These are phyloP conservation scores for Calonectria pseudoturangicola DNA, from an alignment of 2,329 filamentous ascomycete genomes.

Conservation along the genomic window DNA sequence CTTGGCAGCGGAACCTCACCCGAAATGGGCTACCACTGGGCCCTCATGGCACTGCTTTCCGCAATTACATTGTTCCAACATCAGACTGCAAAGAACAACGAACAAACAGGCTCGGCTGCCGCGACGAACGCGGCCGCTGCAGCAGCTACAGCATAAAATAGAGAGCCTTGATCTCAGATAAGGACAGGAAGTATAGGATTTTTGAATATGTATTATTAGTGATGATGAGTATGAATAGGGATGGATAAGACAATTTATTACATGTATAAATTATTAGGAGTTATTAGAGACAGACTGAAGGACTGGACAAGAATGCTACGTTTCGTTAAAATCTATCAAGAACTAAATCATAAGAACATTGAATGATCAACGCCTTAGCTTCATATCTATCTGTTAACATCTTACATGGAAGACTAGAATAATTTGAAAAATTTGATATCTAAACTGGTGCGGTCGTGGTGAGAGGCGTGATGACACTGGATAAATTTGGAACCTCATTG, in stretches of 20 bases:
- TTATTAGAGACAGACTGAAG: too few species aligned
- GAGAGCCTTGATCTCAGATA: not conserved
- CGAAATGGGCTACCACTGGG: slow-evolving; percentile 34
- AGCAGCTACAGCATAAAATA: not conserved
- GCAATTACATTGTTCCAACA: slow-evolving; percentile 20
- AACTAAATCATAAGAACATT: too few species aligned
- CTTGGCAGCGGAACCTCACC: slow-evolving; percentile 11
- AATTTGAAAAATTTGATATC: too few species aligned
- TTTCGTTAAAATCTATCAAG: too few species aligned
- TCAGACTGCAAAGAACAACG: slow-evolving; percentile 14
- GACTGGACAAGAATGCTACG: too few species aligned
- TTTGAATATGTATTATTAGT: not conserved
- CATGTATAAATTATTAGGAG: not conserved
- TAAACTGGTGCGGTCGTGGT: too few species aligned
- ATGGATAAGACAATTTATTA: not conserved
- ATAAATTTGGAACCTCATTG: too few species aligned
- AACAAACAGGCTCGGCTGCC: slow-evolving; percentile 13
- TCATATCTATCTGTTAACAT: too few species aligned
- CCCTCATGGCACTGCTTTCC: slow-evolving; percentile 24
- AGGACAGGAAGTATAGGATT: too few species aligned
- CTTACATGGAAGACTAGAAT: too few species aligned
- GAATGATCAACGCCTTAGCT: too few species aligned
- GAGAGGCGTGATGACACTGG: too few species aligned
- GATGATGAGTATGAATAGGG: not conserved
- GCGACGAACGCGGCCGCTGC: not conserved